Conservation (phyloP, 1,139 yeast species). For the Yamadazyma triangularis region DNA sequence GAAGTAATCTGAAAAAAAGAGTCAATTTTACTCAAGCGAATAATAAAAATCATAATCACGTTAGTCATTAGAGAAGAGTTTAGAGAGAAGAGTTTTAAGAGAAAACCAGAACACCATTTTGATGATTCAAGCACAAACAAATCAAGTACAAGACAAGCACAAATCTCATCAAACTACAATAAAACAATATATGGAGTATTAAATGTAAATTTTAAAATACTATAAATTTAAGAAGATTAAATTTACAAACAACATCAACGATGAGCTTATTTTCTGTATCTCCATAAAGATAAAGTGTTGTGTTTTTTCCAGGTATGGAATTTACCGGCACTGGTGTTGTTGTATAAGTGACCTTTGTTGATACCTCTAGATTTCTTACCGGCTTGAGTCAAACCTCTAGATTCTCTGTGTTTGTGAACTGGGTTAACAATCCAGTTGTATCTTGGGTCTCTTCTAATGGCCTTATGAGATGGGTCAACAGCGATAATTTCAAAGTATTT, state of each 20-base stretch:
- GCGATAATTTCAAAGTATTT: slow-evolving; percentile 97
- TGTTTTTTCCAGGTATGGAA: slow-evolving; percentile 99
- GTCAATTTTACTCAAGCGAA: slow-evolving; percentile 1
- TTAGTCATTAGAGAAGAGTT: too few species aligned
- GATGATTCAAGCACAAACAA: too few species aligned
- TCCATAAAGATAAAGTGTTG: slow-evolving; percentile 98
- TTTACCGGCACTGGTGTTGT: slow-evolving; percentile 98
- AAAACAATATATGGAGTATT: too few species aligned
- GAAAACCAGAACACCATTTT: too few species aligned
- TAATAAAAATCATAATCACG: neutral
- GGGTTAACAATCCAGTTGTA: slow-evolving; percentile 99
- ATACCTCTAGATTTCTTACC: slow-evolving; percentile 99
- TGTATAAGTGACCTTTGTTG: slow-evolving; percentile 99
- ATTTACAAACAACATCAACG: slow-evolving; percentile 1
- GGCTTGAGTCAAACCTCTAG: slow-evolving; percentile 97
- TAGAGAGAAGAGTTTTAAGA: too few species aligned
- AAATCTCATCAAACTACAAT: too few species aligned
- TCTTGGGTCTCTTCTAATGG: slow-evolving; percentile 98
- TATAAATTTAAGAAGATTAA: neutral
- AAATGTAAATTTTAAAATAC: too few species aligned
- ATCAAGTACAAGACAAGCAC: too few species aligned
- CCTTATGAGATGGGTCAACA: slow-evolving; percentile 97
- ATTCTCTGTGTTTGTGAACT: slow-evolving; percentile 99
- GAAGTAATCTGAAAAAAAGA: slow-evolving; percentile 2
- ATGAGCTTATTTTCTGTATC: slow-evolving; percentile 86